These are phyloP conservation scores for Saprolegnia parasitica DNA, from an alignment of 352 stramenopile species.

Conservation along the genomic window DNA sequence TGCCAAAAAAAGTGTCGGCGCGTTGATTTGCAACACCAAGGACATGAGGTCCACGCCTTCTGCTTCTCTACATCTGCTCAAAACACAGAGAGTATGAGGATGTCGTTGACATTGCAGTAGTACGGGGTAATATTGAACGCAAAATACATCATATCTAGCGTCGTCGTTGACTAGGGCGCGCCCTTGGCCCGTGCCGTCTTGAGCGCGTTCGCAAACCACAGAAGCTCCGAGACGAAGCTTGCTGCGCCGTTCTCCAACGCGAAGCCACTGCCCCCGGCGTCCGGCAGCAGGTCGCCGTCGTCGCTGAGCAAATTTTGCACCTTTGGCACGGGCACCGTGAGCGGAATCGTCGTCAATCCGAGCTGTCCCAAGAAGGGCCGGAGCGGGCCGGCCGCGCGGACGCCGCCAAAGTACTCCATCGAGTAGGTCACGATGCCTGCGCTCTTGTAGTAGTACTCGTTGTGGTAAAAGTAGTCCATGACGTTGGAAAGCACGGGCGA, in stretches of 20 bases:
- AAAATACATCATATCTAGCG: not conserved
- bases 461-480: conserved; percentile 61
- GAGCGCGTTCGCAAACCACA: not conserved
- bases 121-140: too few species aligned
- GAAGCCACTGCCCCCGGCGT: not conserved
- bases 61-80: too few species aligned
- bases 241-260: not conserved
- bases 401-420: conserved; percentile 54
- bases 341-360: conserved; percentile 32
- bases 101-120: too few species aligned
- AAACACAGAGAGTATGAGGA: too few species aligned
- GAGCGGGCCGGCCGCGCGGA: conserved; percentile 42
- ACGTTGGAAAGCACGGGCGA: conserved; percentile 51
- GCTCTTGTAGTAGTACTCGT: conserved; percentile 50
- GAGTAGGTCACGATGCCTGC: too few species aligned
- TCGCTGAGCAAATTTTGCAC: conserved; percentile 19
- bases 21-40: too few species aligned
- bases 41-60: too few species aligned
- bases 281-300: not conserved
- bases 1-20: too few species aligned
- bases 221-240: not conserved
- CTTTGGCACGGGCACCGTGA: not conserved
- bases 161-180: too few species aligned
- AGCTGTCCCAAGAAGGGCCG: conserved; percentile 48
- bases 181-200: not conserved